Conservation (phyloP, 2,329 filamentous ascomycete genomes). For the Nannizziopsis arthrosporioides region DNA sequence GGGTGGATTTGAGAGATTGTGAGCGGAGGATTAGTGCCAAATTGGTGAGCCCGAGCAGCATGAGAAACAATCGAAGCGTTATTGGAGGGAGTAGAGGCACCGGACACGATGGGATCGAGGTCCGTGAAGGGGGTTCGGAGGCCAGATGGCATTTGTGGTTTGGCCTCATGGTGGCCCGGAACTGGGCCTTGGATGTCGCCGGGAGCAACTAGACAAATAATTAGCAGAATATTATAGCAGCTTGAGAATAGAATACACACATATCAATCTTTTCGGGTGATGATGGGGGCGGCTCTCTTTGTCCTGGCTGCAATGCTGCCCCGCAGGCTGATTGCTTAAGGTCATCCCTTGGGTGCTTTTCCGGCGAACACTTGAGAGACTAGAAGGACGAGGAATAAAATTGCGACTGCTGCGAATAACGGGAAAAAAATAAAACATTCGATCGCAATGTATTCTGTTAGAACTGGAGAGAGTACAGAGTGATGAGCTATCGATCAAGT, state of each 20-base stretch:
- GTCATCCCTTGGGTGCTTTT: slow-evolving; percentile 1
- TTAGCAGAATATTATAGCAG: background rate
- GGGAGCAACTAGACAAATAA: slow-evolving; percentile 27
- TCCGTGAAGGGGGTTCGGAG: slow-evolving; percentile 2
- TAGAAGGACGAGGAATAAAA: background rate
- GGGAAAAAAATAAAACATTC: slow-evolving; percentile 1
- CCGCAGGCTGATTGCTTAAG: background rate
- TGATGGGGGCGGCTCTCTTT: slow-evolving; percentile 4
- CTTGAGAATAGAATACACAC: slow-evolving; percentile 18
- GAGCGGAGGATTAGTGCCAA: slow-evolving; percentile 32
- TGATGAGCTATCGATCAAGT: background rate
- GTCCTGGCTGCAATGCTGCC: background rate
- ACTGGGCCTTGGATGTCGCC: slow-evolving; percentile 28
- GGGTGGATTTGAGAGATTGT: slow-evolving; percentile 33
- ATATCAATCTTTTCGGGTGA: slow-evolving; percentile 34
- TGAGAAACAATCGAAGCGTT: slow-evolving; percentile 27
- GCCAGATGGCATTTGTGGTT: slow-evolving; percentile 10
- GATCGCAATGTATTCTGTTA: background rate
- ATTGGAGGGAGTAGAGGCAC: slow-evolving; percentile 28
- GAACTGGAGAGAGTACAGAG: background rate
- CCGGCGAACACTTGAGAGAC: background rate
- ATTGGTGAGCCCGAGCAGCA: slow-evolving; percentile 34
- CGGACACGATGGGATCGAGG: slow-evolving; percentile 18
- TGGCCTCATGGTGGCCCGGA: slow-evolving; percentile 12
- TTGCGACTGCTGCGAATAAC: background rate